Percentiles rank a stretch among this genome's conserved stretches.
These are phyloP conservation scores for Globisporangium emineosum DNA, from an alignment of 352 stramenopile genomes.

Conservation along the genomic window DNA sequence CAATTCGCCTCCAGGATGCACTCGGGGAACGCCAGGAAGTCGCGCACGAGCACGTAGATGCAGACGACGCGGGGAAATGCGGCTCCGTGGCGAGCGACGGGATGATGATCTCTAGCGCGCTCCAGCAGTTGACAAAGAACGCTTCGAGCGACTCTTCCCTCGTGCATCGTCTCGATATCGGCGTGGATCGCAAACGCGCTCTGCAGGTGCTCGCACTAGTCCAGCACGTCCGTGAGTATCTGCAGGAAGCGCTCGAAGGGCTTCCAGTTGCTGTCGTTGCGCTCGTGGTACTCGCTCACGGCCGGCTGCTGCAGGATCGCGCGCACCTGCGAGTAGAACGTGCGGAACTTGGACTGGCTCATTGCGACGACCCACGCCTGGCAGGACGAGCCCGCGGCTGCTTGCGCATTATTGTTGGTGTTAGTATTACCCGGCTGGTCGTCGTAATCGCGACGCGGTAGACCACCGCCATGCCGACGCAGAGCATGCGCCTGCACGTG, in stretches of 20 bases:
- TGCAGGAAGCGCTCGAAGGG: conserved; percentile 47
- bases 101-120: conserved; percentile 39
- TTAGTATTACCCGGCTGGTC: conserved; percentile 9
- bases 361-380: conserved; percentile 61
- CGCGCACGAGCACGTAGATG: conserved; percentile 49
- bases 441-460: conserved; percentile 52
- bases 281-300: conserved; percentile 21
- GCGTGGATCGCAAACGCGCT: conserved; percentile 41
- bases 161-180: conserved; percentile 28
- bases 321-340: conserved; percentile 41
- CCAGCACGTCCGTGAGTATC: conserved; percentile 32
- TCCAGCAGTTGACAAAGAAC: conserved; percentile 49
- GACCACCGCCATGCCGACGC: conserved; percentile 48
- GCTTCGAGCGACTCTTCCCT: conserved; percentile 35
- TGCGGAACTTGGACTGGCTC: conserved; percentile 54
- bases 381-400: conserved; percentile 19
- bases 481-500: conserved; percentile 45
- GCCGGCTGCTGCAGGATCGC: conserved; percentile 37
- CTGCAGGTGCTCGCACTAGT: conserved; percentile 37
- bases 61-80: conserved; percentile 27
- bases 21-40: conserved; percentile 50
- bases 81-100: conserved; percentile 43
- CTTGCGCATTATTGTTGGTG: conserved; percentile 15
- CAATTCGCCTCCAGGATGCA: conserved; percentile 46
- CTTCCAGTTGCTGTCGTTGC: conserved; percentile 34